Percentiles rank a stretch among this genome's conserved stretches.
Evolutionary conservation across 2,329 filamentous ascomycete genomes (phyloP).

Genomic region (Nothophaeocryptopus gaeumannii): DNA sequence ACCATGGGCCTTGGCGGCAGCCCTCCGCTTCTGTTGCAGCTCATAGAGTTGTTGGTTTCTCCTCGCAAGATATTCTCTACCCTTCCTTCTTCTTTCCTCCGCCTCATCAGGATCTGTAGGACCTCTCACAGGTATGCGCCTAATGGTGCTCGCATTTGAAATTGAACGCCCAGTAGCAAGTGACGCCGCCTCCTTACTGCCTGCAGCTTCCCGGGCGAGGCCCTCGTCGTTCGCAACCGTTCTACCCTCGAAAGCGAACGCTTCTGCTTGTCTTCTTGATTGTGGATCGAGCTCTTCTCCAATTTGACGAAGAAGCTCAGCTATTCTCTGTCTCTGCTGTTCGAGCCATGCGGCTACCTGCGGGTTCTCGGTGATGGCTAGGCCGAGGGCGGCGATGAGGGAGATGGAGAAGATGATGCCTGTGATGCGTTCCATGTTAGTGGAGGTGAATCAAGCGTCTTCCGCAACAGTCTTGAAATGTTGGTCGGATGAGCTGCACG

Average conservation of each 20-base stretch:
- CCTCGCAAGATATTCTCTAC: conserved; percentile 36
- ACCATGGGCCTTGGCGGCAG: conserved; percentile 14
- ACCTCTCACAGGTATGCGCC: conserved; percentile 31
- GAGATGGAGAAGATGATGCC: conserved; percentile 62
- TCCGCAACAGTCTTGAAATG: neutral
- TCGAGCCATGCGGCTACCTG: conserved; percentile 63
- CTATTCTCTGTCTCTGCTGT: conserved; percentile 60
- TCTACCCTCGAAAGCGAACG: conserved; percentile 37
- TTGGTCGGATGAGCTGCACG: conserved; percentile 1
- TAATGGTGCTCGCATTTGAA: conserved; percentile 24
- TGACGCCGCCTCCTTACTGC: conserved; percentile 33
- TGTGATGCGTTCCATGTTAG: conserved; percentile 33
- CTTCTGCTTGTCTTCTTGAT: conserved; percentile 37
- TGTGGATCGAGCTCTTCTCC: conserved; percentile 58
- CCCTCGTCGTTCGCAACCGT: conserved; percentile 32
- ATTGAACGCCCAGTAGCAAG: conserved; percentile 35
- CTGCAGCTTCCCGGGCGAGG: conserved; percentile 31
- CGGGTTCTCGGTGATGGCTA: conserved; percentile 63
- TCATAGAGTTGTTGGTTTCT: conserved; percentile 37
- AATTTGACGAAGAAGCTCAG: conserved; percentile 56
- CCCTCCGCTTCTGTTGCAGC: conserved; percentile 30
- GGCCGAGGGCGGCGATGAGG: conserved; percentile 59
- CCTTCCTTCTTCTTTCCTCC: conserved; percentile 35
- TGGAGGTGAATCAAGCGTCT: neutral
- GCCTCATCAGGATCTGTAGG: conserved; percentile 32